These are phyloP conservation scores for Achlya hypogyna DNA, from an alignment of 352 stramenopile species.

Conservation along the genomic window DNA sequence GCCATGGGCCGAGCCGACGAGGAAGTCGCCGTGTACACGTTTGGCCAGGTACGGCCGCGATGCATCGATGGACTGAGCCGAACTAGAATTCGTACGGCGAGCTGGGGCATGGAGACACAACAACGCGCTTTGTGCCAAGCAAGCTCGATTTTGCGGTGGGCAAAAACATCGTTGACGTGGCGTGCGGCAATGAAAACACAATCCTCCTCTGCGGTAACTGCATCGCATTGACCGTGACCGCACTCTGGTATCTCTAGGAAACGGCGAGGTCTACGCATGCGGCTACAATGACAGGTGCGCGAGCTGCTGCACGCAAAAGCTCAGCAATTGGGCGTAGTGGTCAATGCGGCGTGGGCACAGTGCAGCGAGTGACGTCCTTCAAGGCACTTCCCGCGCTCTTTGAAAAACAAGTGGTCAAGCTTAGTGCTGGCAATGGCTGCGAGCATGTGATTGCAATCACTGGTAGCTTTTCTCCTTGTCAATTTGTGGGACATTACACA, in stretches of 20 bases:
- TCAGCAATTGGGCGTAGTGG: conserved; percentile 41
- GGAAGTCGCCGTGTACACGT: conserved; percentile 37
- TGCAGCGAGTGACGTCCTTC: conserved; percentile 52
- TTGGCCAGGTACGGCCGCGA: conserved; percentile 25
- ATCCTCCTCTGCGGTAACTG: conserved; percentile 60
- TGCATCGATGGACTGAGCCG: neutral
- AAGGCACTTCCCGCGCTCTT: conserved; percentile 38
- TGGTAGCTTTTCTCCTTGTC: conserved; percentile 26
- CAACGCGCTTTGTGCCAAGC: conserved; percentile 46
- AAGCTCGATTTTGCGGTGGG: conserved; percentile 31
- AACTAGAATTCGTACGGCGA: conserved; percentile 88
- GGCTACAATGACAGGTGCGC: conserved; percentile 88
- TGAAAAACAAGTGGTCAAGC: conserved; percentile 47
- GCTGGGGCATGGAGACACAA: conserved; percentile 79
- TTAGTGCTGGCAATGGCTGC: conserved; percentile 89
- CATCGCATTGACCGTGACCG: neutral
- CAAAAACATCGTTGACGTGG: conserved; percentile 62
- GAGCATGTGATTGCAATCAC: conserved; percentile 84
- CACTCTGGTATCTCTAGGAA: conserved; percentile 25
- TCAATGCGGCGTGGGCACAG: conserved; percentile 84
- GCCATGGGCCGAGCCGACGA: neutral
- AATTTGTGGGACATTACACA: neutral
- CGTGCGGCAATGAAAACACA: conserved; percentile 88
- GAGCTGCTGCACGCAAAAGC: neutral
- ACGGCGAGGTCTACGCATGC: conserved; percentile 78